Evolutionary conservation across 2,329 filamentous ascomycete species (phyloP).

Genomic region (Diplocarpon rosae): DNA sequence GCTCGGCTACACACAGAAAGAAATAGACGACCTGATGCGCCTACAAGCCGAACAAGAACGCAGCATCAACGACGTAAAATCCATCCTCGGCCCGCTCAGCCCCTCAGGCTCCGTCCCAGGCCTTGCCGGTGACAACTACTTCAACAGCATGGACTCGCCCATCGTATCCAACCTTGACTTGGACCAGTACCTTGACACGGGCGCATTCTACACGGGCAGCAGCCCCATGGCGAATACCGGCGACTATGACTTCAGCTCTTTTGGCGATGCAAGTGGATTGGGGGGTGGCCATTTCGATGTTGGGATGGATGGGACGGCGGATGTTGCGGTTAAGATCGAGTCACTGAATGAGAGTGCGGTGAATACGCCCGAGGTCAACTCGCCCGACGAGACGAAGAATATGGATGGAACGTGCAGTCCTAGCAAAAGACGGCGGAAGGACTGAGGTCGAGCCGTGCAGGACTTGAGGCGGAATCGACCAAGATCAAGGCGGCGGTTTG

Average conservation of each 20-base stretch:
- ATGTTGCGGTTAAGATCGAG: slow-evolving; percentile 11
- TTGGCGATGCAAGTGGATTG: slow-evolving; percentile 10
- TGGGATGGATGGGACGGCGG: slow-evolving; percentile 22
- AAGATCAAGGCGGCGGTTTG: no score
- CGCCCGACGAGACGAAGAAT: slow-evolving; percentile 7
- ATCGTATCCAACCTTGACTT: slow-evolving; percentile 35
- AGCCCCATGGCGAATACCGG: slow-evolving; percentile 15
- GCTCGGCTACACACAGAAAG: slow-evolving; percentile 57
- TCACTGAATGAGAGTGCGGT: slow-evolving; percentile 16
- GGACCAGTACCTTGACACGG: slow-evolving; percentile 37
- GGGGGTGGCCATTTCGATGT: slow-evolving; percentile 23
- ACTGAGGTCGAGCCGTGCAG: slow-evolving; percentile 5
- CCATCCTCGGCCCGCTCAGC: slow-evolving; percentile 66
- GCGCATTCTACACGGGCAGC: slow-evolving; percentile 30
- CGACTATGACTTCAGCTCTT: slow-evolving; percentile 15
- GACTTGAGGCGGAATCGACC: no score
- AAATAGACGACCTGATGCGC: slow-evolving; percentile 68
- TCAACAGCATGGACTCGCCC: slow-evolving; percentile 20
- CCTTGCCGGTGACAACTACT: slow-evolving; percentile 35
- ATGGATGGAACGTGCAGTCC: slow-evolving; percentile 12
- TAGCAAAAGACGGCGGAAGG: slow-evolving; percentile 19
- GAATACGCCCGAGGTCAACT: slow-evolving; percentile 14
- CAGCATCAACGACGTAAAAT: slow-evolving; percentile 64
- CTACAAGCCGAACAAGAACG: slow-evolving; percentile 70
- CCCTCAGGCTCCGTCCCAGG: slow-evolving; percentile 72